Evolutionary conservation across 768 basidiomycete species (phyloP).

Genomic region (Podaxis pistillaris): DNA sequence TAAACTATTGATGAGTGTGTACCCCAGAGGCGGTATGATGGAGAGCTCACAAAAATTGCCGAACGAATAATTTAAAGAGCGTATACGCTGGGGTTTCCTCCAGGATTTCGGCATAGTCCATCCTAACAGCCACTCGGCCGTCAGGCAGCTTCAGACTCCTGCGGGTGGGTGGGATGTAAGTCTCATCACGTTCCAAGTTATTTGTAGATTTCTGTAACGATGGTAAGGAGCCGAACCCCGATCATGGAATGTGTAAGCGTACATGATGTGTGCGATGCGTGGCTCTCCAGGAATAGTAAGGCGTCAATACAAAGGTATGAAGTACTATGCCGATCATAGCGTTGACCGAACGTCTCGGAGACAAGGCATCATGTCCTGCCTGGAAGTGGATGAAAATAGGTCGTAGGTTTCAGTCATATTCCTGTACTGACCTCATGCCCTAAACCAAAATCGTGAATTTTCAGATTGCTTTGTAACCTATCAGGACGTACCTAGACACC

Average conservation of each 20-base stretch:
- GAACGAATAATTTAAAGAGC: slow-evolving; percentile 44
- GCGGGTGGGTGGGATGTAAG: slow-evolving; percentile 53
- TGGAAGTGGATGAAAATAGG: slow-evolving; percentile 17
- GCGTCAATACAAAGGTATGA: slow-evolving; percentile 49
- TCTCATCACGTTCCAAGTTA: slow-evolving; percentile 70
- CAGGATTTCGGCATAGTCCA: slow-evolving; percentile 45
- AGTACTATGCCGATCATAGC: slow-evolving; percentile 36
- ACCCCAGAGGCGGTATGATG: not conserved
- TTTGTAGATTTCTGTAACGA: slow-evolving; percentile 40
- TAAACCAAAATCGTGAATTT: slow-evolving; percentile 16
- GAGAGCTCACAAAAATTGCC: slow-evolving; percentile 45
- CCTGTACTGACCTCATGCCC: slow-evolving; percentile 40
- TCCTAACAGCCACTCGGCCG: slow-evolving; percentile 34
- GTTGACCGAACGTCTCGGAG: slow-evolving; percentile 36
- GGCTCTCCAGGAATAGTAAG: slow-evolving; percentile 66
- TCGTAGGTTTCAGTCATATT: not conserved
- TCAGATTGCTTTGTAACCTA: not conserved
- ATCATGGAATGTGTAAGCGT: slow-evolving; percentile 21
- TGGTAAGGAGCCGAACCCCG: not conserved
- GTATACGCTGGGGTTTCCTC: slow-evolving; percentile 53
- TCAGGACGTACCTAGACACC: slow-evolving; percentile 38
- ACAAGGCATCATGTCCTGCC: slow-evolving; percentile 52
- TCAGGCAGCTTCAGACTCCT: slow-evolving; percentile 43
- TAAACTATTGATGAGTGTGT: slow-evolving; percentile 14
- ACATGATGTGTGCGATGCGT: slow-evolving; percentile 68